Percentiles rank a stretch among this genome's conserved stretches.
These are phyloP conservation scores for Alternaria rosae DNA, from an alignment of 2,329 filamentous ascomycete genomes.

Conservation along the genomic window DNA sequence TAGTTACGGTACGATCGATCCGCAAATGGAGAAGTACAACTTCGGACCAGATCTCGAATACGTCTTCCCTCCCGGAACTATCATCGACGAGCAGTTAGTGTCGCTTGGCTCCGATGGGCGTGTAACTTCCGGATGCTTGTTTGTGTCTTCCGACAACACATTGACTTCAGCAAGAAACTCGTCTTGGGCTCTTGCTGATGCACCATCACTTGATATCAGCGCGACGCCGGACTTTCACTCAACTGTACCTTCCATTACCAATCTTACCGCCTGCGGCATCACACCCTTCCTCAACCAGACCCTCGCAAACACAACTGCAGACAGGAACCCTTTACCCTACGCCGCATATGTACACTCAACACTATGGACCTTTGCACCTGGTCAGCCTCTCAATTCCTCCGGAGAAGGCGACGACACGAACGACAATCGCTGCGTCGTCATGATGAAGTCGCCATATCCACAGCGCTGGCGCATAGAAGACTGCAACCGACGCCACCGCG, in stretches of 20 bases:
- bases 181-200: constrained; percentile 43
- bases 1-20: constrained; percentile 64
- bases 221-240: constrained; percentile 32
- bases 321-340: constrained; percentile 58
- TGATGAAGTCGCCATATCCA: constrained; percentile 53
- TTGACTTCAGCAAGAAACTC: constrained; percentile 61
- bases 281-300: constrained; percentile 66
- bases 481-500: constrained; percentile 60
- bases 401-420: constrained; percentile 29
- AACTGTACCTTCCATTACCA: constrained; percentile 41
- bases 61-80: constrained; percentile 62
- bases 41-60: constrained; percentile 57
- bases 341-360: constrained; percentile 59
- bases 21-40: constrained; percentile 65
- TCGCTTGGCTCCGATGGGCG: constrained; percentile 49
- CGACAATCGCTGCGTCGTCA: constrained; percentile 62
- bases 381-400: constrained; percentile 62
- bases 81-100: constrained; percentile 37
- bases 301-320: constrained; percentile 60
- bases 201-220: constrained; percentile 25
- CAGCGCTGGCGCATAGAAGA: constrained; percentile 67
- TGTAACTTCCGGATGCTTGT: constrained; percentile 63
- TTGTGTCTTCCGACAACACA: constrained; percentile 51
- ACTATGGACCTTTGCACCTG: constrained; percentile 67
- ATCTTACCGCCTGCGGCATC: constrained; percentile 65